These are phyloP conservation scores for Isatis tinctoria DNA, from an alignment of 345 rosid species.

Conservation along the genomic window DNA sequence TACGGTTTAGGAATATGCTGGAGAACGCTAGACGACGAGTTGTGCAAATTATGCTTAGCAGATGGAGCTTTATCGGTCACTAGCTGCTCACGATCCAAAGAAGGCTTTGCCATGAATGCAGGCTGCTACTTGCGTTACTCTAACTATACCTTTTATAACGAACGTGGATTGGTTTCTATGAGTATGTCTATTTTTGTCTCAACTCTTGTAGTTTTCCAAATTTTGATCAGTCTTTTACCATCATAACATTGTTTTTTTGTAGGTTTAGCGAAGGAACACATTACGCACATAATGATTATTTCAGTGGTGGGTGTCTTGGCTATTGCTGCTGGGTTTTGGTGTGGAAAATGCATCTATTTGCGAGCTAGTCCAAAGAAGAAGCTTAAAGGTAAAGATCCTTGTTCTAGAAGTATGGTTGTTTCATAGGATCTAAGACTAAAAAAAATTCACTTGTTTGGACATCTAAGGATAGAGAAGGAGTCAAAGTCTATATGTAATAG, in stretches of 20 bases:
- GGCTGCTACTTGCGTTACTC: constrained; percentile 55
- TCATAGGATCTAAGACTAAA: constrained; percentile 9
- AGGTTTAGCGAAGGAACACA: constrained; percentile 10
- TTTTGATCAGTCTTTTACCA: neutral
- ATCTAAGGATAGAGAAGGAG: constrained; percentile 40
- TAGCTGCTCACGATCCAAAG: constrained; percentile 38
- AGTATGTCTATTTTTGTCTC: constrained; percentile 4
- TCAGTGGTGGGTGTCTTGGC: constrained; percentile 21
- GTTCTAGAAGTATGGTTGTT: neutral
- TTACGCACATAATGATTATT: constrained; percentile 1
- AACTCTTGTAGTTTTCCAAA: neutral
- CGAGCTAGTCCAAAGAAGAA: constrained; percentile 24
- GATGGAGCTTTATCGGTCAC: constrained; percentile 31
- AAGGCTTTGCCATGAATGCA: constrained; percentile 45
- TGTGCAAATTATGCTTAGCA: constrained; percentile 37
- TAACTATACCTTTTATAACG: constrained; percentile 30
- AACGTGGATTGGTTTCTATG: constrained; percentile 17
- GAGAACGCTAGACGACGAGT: constrained; percentile 34
- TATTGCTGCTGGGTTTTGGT: constrained; percentile 29
- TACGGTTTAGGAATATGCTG: constrained; percentile 46
- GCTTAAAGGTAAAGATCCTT: constrained; percentile 23
- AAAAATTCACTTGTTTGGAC: constrained; percentile 25
- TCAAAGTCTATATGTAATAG: constrained; percentile 21
- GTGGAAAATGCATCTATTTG: constrained; percentile 30
- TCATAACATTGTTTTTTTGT: neutral